A percentile compares a stretch with the other conserved stretches of the same genome.
These are phyloP conservation scores for Stagonosporopsis vannaccii DNA, from an alignment of 2,329 filamentous ascomycete genomes.

Conservation along the genomic window DNA sequence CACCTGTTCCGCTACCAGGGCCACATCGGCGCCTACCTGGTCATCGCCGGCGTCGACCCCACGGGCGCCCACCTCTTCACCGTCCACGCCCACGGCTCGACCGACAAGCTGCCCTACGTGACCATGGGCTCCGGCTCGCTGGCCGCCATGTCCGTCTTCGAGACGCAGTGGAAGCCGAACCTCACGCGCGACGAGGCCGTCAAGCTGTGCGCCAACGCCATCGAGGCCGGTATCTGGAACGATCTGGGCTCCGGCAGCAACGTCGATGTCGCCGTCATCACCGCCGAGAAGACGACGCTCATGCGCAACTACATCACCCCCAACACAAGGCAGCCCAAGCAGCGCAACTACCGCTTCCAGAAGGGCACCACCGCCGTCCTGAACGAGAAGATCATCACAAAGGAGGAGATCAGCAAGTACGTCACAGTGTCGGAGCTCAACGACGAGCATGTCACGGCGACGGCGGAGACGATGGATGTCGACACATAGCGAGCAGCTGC, in stretches of 20 bases:
- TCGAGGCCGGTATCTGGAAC: slow-evolving; percentile 98
- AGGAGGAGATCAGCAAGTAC: slow-evolving; percentile 92
- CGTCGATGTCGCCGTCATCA: slow-evolving; percentile 96
- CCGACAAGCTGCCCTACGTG: slow-evolving; percentile 98
- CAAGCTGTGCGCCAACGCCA: slow-evolving; percentile 82
- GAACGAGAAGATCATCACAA: slow-evolving; percentile 94
- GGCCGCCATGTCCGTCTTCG: slow-evolving; percentile 97
- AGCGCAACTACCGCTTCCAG: slow-evolving; percentile 89
- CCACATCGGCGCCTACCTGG: slow-evolving; percentile 96
- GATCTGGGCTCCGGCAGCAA: slow-evolving; percentile 96
- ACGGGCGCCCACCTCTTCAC: slow-evolving; percentile 96
- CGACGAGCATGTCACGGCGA: slow-evolving; percentile 67
- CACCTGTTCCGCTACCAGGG: slow-evolving; percentile 99
- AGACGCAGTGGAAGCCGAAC: slow-evolving; percentile 88
- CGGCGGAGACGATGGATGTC: slow-evolving; percentile 71
- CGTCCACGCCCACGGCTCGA: slow-evolving; percentile 96
- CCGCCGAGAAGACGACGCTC: slow-evolving; percentile 90
- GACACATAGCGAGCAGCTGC: slow-evolving; percentile 52
- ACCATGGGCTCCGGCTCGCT: slow-evolving; percentile 98
- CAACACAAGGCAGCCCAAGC: slow-evolving; percentile 89
- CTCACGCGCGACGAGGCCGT: slow-evolving; percentile 83
- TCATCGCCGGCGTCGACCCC: slow-evolving; percentile 94
- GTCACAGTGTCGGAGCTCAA: slow-evolving; percentile 88
- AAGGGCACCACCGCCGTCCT: slow-evolving; percentile 94
- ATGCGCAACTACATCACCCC: slow-evolving; percentile 92